Evolutionary conservation across 1,284 basidiomycete species (phyloP).

Genomic region (Amylostereum areolatum): DNA sequence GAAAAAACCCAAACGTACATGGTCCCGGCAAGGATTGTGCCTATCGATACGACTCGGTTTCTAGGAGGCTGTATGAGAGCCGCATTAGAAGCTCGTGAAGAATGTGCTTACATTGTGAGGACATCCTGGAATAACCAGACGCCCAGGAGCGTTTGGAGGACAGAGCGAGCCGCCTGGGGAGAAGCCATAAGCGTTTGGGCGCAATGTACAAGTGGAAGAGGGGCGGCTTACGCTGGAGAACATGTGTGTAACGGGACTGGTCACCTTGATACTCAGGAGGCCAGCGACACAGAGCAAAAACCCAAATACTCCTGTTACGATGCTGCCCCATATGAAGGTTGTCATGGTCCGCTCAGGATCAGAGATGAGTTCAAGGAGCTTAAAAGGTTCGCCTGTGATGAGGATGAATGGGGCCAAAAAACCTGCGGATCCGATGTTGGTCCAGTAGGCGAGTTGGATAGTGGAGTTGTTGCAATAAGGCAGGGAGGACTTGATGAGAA

Average conservation of each 20-base stretch:
- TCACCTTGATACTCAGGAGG: constrained; percentile 66
- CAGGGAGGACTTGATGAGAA: constrained; percentile 65
- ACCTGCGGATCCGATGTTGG: constrained; percentile 61
- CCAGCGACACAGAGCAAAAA: constrained; percentile 69
- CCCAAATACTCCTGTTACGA: constrained; percentile 66
- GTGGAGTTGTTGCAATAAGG: constrained; percentile 63
- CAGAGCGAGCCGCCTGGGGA: constrained; percentile 61
- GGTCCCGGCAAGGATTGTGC: constrained; percentile 56
- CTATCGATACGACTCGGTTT: constrained; percentile 55
- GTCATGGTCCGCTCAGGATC: constrained; percentile 40
- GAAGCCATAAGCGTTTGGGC: neutral
- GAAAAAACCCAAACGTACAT: constrained; percentile 33
- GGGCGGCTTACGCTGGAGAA: constrained; percentile 56
- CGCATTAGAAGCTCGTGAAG: neutral
- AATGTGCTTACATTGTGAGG: constrained; percentile 49
- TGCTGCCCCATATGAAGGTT: constrained; percentile 56
- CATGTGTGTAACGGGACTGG: constrained; percentile 72
- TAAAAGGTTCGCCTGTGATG: constrained; percentile 44
- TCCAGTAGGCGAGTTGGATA: constrained; percentile 72
- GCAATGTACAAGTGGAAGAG: constrained; percentile 4
- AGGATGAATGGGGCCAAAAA: constrained; percentile 57
- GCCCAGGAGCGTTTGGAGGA: constrained; percentile 67
- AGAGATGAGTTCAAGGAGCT: constrained; percentile 31
- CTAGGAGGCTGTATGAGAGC: too few relatives aligned
- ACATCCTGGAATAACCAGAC: constrained; percentile 63